Evolutionary conservation across 177 flowering plant genomes (phyloP), one percentile per base, ranked within the genome.

Genomic region (Tripterygium wilfordii): DNA sequence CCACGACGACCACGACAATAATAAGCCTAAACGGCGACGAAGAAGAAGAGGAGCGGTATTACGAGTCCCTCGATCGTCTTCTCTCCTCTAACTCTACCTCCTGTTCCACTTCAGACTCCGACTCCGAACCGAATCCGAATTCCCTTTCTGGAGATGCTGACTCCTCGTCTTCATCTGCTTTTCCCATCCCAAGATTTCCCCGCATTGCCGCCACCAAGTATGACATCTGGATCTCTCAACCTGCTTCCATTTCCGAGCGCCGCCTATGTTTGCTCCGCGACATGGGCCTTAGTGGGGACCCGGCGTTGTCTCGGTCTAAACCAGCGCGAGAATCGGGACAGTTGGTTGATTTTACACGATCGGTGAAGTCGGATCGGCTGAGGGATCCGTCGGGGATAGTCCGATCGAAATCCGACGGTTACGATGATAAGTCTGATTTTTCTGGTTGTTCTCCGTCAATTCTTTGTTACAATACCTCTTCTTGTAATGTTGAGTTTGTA

Each of bases 221-320:
- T 60, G 92, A 85, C n/a, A 57, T 87, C n/a, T 89, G 99, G 99
- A 67, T 81, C 62, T 71, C 92, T 20, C 69, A 78, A 50, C 96
- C 96, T 0, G 60, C 75, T 15, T 78, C 97, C 5, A 65, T 94
- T 1, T 70, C 82, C 49, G 97, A 89, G 63, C 82, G 99, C 29
- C 84, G 99, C 4, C 30, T 45, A 9, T 72, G 81, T 5, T 79
- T 94, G 13, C 80, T 94, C 42, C 67, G 51, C 2, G 75, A 77
- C 28, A 75, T 94, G 83, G 99, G 99, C 8, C 88, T 94, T 56
- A 49, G 61, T 31, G 27, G 53, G 15, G 92, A 85, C 53, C 73
- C 70, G 1, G 45, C 74, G n/a, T 58, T 79, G 6, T 49, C 78
- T 35, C 72, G 88, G 24, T 32, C 43, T 8, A 56, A 50, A 36